Percentiles rank a stretch among this genome's conserved stretches.
These are phyloP conservation scores for Leptographium flavum DNA, from an alignment of 2,329 filamentous ascomycete species.

Conservation along the genomic window DNA sequence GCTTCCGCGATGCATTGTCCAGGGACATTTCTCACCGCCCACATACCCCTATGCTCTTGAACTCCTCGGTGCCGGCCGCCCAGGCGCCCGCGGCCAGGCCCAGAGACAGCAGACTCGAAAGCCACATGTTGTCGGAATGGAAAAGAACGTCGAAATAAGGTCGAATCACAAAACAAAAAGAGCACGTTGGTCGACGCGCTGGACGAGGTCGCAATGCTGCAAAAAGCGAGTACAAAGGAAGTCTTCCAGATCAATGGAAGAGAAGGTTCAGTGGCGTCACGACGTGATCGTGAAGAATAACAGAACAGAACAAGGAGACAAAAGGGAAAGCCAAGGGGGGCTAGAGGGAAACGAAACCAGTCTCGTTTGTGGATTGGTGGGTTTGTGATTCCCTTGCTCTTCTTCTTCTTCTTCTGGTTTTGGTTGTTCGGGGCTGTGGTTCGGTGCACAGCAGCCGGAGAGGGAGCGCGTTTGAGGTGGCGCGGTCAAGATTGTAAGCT, in stretches of 20 bases:
- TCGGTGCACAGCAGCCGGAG: neutral
- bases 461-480: conserved; percentile 5
- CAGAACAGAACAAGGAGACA: neutral
- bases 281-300: neutral
- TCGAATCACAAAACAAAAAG: neutral
- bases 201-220: neutral
- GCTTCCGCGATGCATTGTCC: conserved; percentile 6
- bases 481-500: conserved; percentile 11
- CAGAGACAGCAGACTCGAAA: conserved; percentile 30
- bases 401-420: too few species aligned
- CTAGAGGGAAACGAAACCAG: neutral
- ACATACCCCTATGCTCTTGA: conserved; percentile 30
- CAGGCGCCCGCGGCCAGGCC: conserved; percentile 36
- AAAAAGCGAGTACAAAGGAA: neutral
- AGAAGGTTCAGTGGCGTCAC: neutral
- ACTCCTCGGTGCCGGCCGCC: conserved; percentile 28
- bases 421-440: too few species aligned
- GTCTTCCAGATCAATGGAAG: neutral
- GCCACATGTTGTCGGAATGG: conserved; percentile 25
- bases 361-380: neutral
- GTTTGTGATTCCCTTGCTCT: too few species aligned
- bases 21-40: too few species aligned
- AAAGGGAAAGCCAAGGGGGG: neutral
- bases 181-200: neutral
- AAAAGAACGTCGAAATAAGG: too few species aligned